Evolutionary conservation across 2,329 filamentous ascomycete species (phyloP).

Genomic region (Elsinoe perseae): DNA sequence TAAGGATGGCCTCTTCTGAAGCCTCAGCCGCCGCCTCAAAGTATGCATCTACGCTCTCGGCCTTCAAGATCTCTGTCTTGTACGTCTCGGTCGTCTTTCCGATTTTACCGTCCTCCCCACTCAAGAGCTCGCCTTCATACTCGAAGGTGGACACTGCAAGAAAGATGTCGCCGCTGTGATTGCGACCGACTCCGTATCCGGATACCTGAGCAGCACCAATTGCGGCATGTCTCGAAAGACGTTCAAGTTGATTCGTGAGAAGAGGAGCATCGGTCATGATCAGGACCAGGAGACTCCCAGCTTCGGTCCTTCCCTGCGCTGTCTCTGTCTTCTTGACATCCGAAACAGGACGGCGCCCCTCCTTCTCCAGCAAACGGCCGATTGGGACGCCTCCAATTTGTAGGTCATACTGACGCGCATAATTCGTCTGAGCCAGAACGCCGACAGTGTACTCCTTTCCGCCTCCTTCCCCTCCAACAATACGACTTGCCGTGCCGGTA

Average conservation of each 20-base stretch:
- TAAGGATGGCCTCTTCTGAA: conserved; percentile 59
- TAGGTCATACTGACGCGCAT: conserved; percentile 51
- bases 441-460: conserved; percentile 49
- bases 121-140: conserved; percentile 20
- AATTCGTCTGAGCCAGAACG: conserved; percentile 59
- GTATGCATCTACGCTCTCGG: conserved; percentile 52
- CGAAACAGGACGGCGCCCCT: conserved; percentile 33
- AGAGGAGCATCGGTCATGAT: conserved; percentile 55
- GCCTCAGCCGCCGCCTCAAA: conserved; percentile 57
- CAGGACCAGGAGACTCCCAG: conserved; percentile 55
- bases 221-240: conserved; percentile 54
- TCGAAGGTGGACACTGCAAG: conserved; percentile 56
- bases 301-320: conserved; percentile 42
- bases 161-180: conserved; percentile 59
- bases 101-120: background rate
- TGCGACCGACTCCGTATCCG: conserved; percentile 47
- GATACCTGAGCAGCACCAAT: conserved; percentile 55
- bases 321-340: background rate
- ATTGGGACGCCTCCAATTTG: conserved; percentile 55
- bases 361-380: conserved; percentile 35
- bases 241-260: conserved; percentile 49
- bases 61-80: conserved; percentile 45
- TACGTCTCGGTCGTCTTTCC: conserved; percentile 38
- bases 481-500: conserved; percentile 54
- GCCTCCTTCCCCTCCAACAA: conserved; percentile 38